Evolutionary conservation across 1,284 basidiomycete genomes (phyloP).

Genomic region (Blastosporella zonata): DNA sequence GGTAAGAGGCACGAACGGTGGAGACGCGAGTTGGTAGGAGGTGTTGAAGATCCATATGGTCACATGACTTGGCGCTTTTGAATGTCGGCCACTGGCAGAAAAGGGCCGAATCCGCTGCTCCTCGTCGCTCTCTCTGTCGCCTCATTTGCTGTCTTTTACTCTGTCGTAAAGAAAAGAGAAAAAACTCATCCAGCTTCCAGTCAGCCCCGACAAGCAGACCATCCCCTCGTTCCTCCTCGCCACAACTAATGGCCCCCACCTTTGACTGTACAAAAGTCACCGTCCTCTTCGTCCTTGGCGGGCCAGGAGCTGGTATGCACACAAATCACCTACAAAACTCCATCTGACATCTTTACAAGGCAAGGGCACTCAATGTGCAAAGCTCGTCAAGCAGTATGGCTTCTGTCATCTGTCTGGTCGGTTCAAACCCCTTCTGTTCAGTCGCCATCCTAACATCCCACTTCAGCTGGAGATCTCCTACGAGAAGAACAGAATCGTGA

Average conservation of each 20-base stretch:
- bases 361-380: conserved; percentile 94
- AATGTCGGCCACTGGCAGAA: conserved; percentile 20
- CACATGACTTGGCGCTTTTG: conserved; percentile 11
- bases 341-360: conserved; percentile 45
- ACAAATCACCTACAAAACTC: conserved; percentile 4
- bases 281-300: conserved; percentile 95
- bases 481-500: conserved; percentile 90
- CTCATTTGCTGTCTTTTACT: conserved; percentile 57
- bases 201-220: conserved; percentile 59
- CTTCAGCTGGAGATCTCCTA: conserved; percentile 89
- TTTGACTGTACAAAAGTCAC: conserved; percentile 80
- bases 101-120: conserved; percentile 59
- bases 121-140: conserved; percentile 53
- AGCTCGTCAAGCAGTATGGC: conserved; percentile 84
- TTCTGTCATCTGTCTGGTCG: conserved; percentile 95
- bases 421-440: conserved; percentile 1
- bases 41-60: conserved; percentile 54
- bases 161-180: conserved; percentile 54
- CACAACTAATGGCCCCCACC: conserved; percentile 41
- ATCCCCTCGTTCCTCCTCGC: conserved; percentile 63
- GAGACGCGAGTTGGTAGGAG: conserved; percentile 57
- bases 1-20: conserved; percentile 58
- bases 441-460: conserved; percentile 2
- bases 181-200: conserved; percentile 56
- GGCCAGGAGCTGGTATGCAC: conserved; percentile 85